These are phyloP conservation scores for Rhizopus delemar DNA, from an alignment of 371 early-diverging fungal species.

Conservation along the genomic window DNA sequence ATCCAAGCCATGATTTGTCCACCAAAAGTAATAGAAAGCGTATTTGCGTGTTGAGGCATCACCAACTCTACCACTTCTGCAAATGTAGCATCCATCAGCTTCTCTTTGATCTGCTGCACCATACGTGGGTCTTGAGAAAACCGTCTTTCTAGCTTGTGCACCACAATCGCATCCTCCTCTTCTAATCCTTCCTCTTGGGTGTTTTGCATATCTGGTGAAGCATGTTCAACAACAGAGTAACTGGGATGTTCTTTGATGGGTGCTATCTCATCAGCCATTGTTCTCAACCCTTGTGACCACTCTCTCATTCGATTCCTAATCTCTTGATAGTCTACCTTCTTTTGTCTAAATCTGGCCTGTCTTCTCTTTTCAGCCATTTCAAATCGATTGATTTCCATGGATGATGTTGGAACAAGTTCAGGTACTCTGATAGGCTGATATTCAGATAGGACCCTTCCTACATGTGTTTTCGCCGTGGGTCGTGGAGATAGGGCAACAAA, in stretches of 20 bases:
- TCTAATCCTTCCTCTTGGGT: slow-evolving; percentile 10
- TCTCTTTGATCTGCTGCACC: slow-evolving; percentile 31
- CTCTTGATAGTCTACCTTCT: slow-evolving; percentile 12
- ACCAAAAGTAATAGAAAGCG: slow-evolving; percentile 74
- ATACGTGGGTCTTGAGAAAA: slow-evolving; percentile 46
- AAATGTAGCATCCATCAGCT: slow-evolving; percentile 55
- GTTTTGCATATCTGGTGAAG: slow-evolving; percentile 13
- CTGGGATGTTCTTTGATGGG: slow-evolving; percentile 44
- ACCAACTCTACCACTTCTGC: slow-evolving; percentile 70
- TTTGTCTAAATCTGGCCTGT: slow-evolving; percentile 30
- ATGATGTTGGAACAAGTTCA: slow-evolving; percentile 41
- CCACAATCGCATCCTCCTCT: slow-evolving; percentile 2
- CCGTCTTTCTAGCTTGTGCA: slow-evolving; percentile 25
- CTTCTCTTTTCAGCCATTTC: slow-evolving; percentile 64
- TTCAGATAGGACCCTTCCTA: slow-evolving; percentile 37
- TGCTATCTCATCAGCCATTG: slow-evolving; percentile 34
- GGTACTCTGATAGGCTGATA: slow-evolving; percentile 51
- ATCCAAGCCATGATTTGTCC: slow-evolving; percentile 82
- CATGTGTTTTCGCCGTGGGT: slow-evolving; percentile 34
- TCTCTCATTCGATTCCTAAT: slow-evolving; percentile 39
- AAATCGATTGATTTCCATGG: slow-evolving; percentile 52
- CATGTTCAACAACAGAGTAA: slow-evolving; percentile 4
- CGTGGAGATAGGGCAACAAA: slow-evolving; percentile 67
- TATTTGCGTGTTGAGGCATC: slow-evolving; percentile 78
- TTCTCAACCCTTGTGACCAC: slow-evolving; percentile 45